Conservation (phyloP, 2,329 filamentous ascomycete genomes). For the Clonostachys byssicola region DNA sequence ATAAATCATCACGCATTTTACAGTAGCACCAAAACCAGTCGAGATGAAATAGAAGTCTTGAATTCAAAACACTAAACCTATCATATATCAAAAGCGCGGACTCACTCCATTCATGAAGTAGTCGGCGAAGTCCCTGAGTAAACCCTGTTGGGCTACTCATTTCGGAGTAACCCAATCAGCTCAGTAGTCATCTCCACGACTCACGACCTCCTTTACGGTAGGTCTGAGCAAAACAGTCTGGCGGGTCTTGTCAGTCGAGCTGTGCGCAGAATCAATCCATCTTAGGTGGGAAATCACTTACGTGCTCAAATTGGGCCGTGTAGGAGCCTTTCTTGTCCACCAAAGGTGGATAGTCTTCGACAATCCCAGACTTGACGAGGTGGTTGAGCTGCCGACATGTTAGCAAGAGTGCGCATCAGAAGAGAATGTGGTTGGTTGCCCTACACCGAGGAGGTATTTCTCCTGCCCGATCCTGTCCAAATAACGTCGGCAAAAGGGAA, state of each 20-base stretch:
- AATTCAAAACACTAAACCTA: too few relatives aligned
- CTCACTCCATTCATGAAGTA: too few relatives aligned
- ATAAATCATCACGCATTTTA: too few relatives aligned
- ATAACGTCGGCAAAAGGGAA: constrained; percentile 88
- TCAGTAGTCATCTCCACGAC: constrained; percentile 80
- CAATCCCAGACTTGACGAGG: constrained; percentile 76
- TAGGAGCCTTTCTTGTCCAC: constrained; percentile 92
- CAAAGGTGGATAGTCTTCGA: constrained; percentile 86
- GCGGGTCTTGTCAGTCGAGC: background rate
- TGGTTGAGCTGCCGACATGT: constrained; percentile 68
- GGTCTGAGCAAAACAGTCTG: constrained; percentile 75
- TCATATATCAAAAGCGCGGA: too few relatives aligned
- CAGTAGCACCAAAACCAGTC: too few relatives aligned
- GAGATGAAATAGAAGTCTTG: too few relatives aligned
- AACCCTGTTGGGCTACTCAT: too few relatives aligned
- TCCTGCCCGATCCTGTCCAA: constrained; percentile 90
- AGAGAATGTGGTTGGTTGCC: constrained; percentile 16
- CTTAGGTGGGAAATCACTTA: constrained; percentile 40
- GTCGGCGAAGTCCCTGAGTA: too few relatives aligned
- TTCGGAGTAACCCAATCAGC: background rate
- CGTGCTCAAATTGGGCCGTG: constrained; percentile 92
- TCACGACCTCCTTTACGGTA: constrained; percentile 83
- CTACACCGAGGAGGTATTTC: constrained; percentile 85
- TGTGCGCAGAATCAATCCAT: constrained; percentile 4
- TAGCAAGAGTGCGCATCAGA: background rate